Conservation (phyloP, 2,329 filamentous ascomycete genomes). For the Microsporum audouinii region DNA sequence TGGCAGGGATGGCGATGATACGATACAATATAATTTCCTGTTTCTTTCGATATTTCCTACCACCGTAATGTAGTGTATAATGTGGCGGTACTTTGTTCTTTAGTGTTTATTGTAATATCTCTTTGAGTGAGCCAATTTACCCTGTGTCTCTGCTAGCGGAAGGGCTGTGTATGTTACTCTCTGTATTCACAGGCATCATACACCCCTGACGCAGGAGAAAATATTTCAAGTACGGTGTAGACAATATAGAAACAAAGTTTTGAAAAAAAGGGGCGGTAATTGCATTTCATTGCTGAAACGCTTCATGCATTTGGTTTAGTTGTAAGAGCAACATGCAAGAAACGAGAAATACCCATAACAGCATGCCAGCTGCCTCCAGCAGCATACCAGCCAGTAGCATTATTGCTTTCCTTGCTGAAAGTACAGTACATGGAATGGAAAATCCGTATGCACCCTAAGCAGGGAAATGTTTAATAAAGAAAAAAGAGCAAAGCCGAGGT, state of each 20-base stretch:
- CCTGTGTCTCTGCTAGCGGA: background rate
- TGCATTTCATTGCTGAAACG: constrained; percentile 12
- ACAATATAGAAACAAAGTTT: background rate
- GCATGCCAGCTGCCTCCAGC: constrained; percentile 13
- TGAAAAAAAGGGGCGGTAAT: background rate
- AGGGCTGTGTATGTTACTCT: background rate
- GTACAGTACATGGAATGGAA: constrained; percentile 16
- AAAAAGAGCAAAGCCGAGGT: constrained; percentile 3
- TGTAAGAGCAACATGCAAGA: constrained; percentile 8
- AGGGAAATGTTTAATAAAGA: constrained; percentile 3
- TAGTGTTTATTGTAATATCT: background rate
- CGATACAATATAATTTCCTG: background rate
- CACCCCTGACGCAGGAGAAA: too few relatives aligned
- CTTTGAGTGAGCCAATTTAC: background rate
- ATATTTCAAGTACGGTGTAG: background rate
- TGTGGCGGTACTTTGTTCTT: background rate
- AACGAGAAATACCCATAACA: constrained; percentile 11
- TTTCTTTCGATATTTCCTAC: background rate
- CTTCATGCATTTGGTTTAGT: constrained; percentile 7
- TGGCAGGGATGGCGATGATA: background rate
- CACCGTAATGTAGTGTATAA: background rate
- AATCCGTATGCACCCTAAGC: constrained; percentile 17
- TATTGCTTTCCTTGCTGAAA: constrained; percentile 20
- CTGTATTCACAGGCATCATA: too few relatives aligned
- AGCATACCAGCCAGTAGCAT: constrained; percentile 12